Evolutionary conservation across 257 asterid genomes (phyloP), one percentile per base, ranked within the genome.

Genomic region (Cordia subcordata): DNA sequence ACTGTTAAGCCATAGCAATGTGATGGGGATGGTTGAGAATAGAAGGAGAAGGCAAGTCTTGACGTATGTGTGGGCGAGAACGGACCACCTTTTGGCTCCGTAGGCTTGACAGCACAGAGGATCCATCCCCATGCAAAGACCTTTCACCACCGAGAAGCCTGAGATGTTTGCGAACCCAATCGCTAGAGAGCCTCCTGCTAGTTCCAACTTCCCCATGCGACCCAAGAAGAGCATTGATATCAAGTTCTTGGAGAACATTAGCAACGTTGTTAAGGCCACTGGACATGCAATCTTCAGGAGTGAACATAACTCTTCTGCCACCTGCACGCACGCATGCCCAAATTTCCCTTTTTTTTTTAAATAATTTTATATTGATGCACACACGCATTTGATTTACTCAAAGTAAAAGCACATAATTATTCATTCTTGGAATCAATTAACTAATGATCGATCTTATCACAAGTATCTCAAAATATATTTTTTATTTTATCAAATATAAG

Each of bases 41-140:
- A 85, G 74, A 64, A 85, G 87, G 67, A 87, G 92, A 53, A 87
- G 27, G 23, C 82, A 73, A 17, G 86, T 85, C 42, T 77, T 82
- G 50, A 81, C 63, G 66, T 82, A 87, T 0, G 91, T 85, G 18
- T 87, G 94, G 75, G 64, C 60, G 21, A 87, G 74, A 39, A 87
- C 55, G 1, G 81, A 67, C 77, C 84, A 75, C 10, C 87, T 74
- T 11, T 75, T 75, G 55, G 96, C 96, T 0, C 96, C 96, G 27
- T 58, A 87, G 63, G 96, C 96, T 37, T 85, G 96, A 76, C 81
- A 82, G 71, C 96, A 88, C 38, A 88, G 82, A 40, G 96, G 94
- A 42, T 87, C 96, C 94, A 88, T 88, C 5, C 92, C 96, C 23
- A 79, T 61, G 76, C 94, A 85, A 0, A 88, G 79, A 0, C 96